Evolutionary conservation across 1,284 basidiomycete species (phyloP).

Genomic region (Neolentinus lepideus): DNA sequence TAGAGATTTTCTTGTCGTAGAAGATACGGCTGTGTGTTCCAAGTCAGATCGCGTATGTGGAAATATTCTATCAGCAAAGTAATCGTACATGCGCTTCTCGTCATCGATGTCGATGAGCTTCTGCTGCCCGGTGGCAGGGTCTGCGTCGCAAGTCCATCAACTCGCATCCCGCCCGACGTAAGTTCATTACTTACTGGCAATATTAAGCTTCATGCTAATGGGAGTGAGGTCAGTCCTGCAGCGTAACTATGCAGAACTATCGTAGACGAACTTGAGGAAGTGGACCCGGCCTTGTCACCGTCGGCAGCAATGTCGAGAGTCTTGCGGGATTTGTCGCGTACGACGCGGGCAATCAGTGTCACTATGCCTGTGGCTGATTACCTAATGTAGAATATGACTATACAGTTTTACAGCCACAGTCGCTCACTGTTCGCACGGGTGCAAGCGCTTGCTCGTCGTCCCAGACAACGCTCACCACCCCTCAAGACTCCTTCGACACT

Average conservation of each 20-base stretch:
- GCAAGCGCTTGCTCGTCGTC: constrained; percentile 16
- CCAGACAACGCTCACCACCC: constrained; percentile 29
- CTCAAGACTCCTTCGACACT: constrained; percentile 28
- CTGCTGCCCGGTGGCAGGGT: constrained; percentile 95
- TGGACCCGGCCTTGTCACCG: constrained; percentile 27
- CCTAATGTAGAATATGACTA: constrained; percentile 35
- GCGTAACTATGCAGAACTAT: background rate
- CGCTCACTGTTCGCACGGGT: constrained; percentile 27
- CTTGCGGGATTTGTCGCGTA: constrained; percentile 16
- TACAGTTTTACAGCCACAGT: constrained; percentile 30
- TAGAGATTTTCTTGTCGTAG: constrained; percentile 94
- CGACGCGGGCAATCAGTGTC: constrained; percentile 6
- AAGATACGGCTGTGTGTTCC: constrained; percentile 68
- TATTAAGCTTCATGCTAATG: constrained; percentile 88
- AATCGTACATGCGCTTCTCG: constrained; percentile 78
- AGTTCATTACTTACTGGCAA: constrained; percentile 68
- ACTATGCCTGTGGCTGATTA: background rate
- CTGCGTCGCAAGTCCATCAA: constrained; percentile 27
- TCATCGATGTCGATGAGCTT: constrained; percentile 95
- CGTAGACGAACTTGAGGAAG: constrained; percentile 18
- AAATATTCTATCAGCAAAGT: background rate
- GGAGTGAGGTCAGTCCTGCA: constrained; percentile 4
- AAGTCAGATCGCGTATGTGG: constrained; percentile 6
- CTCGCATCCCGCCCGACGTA: background rate
- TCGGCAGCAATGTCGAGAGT: constrained; percentile 28